These are phyloP conservation scores for Elongisporangium anandrum DNA, from an alignment of 352 stramenopile species.

Conservation along the genomic window DNA sequence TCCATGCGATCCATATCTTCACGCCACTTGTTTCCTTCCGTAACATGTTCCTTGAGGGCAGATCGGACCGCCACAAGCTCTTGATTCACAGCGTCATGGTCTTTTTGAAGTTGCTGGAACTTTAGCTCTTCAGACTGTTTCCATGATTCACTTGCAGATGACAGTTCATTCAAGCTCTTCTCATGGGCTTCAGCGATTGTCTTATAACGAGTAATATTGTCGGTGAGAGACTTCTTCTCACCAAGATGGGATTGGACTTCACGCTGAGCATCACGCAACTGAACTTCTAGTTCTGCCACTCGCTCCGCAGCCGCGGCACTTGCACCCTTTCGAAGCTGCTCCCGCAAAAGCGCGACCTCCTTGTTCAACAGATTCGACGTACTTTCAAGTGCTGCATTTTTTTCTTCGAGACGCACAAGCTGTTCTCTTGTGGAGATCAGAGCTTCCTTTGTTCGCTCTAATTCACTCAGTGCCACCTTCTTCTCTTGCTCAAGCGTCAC, in stretches of 20 bases:
- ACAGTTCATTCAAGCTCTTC: conserved; percentile 60
- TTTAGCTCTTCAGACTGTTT: conserved; percentile 49
- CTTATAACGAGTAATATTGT: conserved; percentile 71
- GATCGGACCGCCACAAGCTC: conserved; percentile 44
- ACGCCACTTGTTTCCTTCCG: conserved; percentile 55
- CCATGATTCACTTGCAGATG: conserved; percentile 56
- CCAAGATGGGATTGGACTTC: conserved; percentile 53
- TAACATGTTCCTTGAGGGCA: conserved; percentile 54
- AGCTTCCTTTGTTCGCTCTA: conserved; percentile 34
- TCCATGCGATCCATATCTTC: conserved; percentile 56
- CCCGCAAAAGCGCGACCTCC: conserved; percentile 43
- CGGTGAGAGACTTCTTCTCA: conserved; percentile 54
- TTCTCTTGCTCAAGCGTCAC: conserved; percentile 53
- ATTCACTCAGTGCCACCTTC: conserved; percentile 35
- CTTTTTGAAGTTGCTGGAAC: conserved; percentile 34
- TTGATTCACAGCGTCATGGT: conserved; percentile 26
- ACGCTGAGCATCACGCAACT: conserved; percentile 53
- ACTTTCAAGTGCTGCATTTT: conserved; percentile 33
- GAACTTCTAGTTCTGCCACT: conserved; percentile 53
- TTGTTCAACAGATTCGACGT: conserved; percentile 51
- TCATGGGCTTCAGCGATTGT: conserved; percentile 71
- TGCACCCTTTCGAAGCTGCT: conserved; percentile 66
- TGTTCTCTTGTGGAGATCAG: conserved; percentile 35
- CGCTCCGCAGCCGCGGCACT: conserved; percentile 50
- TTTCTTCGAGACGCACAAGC: conserved; percentile 45